Percentiles rank a stretch among this genome's conserved stretches.
phyloP scores from a whole-genome alignment of 139 green algal genomes.

The Klebsormidium nitens region DNA sequence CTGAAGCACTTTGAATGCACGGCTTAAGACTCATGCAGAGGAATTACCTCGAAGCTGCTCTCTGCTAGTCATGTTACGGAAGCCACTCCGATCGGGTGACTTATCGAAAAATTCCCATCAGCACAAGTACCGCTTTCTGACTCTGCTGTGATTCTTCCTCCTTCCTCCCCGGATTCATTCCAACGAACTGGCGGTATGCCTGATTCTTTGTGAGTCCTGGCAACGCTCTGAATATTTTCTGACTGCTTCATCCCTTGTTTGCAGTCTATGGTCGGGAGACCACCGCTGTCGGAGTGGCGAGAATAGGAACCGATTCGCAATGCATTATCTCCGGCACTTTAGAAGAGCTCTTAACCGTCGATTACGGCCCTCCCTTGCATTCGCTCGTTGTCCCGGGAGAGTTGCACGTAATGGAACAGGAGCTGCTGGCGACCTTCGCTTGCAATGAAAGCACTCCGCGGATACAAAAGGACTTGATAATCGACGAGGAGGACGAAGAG shows the following conservation, averaged over 20 bases:
- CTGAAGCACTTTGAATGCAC: too few species aligned
- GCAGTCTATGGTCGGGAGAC: constrained; percentile 59
- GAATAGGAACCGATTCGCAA: constrained; percentile 63
- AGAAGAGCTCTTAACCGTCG: constrained; percentile 38
- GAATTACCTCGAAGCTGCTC: too few species aligned
- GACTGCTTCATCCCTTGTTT: neutral
- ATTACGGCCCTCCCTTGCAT: constrained; percentile 88
- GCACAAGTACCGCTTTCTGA: neutral
- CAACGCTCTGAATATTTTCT: constrained; percentile 9
- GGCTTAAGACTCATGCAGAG: too few species aligned
- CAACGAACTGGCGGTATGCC: neutral
- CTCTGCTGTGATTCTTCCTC: constrained; percentile 1
- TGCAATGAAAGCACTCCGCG: too few species aligned
- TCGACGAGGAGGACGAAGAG: too few species aligned
- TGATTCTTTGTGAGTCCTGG: neutral
- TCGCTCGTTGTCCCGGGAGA: constrained; percentile 73
- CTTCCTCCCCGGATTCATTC: neutral
- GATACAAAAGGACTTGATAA: too few species aligned
- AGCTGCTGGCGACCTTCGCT: constrained; percentile 54
- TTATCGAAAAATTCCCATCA: neutral
- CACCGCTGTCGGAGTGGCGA: constrained; percentile 72
- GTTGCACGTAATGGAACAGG: constrained; percentile 58
- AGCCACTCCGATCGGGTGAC: neutral
- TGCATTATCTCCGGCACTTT: constrained; percentile 33
- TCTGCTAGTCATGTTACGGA: neutral